Base-by-base conservation (phyloP, 768 basidiomycete genomes). In the Pholiota microspora region DNA sequence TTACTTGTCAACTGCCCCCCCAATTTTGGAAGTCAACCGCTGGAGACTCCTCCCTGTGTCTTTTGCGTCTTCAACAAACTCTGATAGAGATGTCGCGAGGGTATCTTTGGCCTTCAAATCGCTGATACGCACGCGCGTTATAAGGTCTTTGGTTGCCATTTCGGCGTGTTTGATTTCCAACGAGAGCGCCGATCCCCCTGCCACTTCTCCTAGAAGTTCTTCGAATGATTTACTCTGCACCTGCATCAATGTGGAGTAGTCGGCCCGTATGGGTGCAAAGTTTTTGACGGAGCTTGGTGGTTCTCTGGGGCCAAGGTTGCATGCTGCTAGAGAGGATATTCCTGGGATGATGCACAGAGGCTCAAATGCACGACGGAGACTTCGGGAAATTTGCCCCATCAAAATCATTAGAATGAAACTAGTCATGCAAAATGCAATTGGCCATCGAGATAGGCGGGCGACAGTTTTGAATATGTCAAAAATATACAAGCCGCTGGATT, bases 111-210 rank as follows among this genome's bases (percentile, higher is more conserved):
- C 80, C 54, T 72, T 79, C 62, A 92, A 67, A 13, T 85, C 72
- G 65, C 89, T 92, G 55, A 78, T 69, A 13, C 76, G 77, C 13
- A 91, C 84, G 25, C 89, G 73, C 4, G 81, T 76, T 12, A 80
- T 71, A 49, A 92, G 73, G 64, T 92, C 89, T 21, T 68, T 72
- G 1, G 85, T 88, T 12, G 88, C 90, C 80, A 91, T 84, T 60
- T 91, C 85, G 12, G 88, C 84, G 66, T 84, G 85, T 69, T 89
- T 83, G 58, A 92, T 79, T 52, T 88, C 81, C 40, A 88, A 64
- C 4, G 86, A 81, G 32, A 92, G 65, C 4, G 75, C 75, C 0
- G 85, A 81, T 0, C 82, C 79, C 2, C 85, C 83, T 0, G 78
- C 74, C 0, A 84, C 74, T 44, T 83, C 81, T 45, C 81, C 82